These are phyloP conservation scores for Phlyctochytrium planicorne DNA, from an alignment of 192 early-diverging fungal species.

Conservation along the genomic window DNA sequence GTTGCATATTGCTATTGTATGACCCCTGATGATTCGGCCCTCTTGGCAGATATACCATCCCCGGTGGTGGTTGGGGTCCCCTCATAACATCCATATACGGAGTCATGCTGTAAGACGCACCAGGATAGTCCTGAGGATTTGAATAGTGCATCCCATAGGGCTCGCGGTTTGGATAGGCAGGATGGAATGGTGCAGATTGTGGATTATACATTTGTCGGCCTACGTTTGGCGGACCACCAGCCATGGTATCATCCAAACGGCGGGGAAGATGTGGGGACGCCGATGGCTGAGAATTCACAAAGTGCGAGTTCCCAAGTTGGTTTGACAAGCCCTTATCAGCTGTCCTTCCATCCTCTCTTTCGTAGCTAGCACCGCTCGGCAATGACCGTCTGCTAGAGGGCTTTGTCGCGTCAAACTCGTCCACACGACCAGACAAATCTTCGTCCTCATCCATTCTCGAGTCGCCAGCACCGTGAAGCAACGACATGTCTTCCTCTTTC, in stretches of 20 bases:
- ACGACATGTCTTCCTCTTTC: neutral
- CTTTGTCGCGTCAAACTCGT: neutral
- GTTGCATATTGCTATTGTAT: too few species aligned
- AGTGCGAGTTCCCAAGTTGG: neutral
- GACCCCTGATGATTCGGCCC: too few species aligned
- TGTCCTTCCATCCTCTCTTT: neutral
- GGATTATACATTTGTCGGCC: neutral
- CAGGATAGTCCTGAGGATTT: constrained; percentile 23
- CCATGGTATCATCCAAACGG: neutral
- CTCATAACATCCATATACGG: constrained; percentile 28
- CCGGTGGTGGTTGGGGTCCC: constrained; percentile 8
- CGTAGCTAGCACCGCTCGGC: neutral
- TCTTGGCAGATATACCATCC: too few species aligned
- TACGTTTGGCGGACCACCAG: neutral
- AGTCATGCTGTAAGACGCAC: constrained; percentile 27
- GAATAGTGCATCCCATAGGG: constrained; percentile 14
- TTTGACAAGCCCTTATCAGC: neutral
- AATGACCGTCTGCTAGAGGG: neutral
- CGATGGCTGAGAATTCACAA: neutral
- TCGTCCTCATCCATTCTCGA: neutral
- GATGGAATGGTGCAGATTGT: constrained; percentile 5
- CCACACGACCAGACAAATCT: neutral
- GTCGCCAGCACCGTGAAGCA: neutral
- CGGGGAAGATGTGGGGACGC: neutral
- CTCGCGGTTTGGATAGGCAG: constrained; percentile 16